Evolutionary conservation across 179 eudicot genomes (phyloP).

Genomic region (Pouteria campechiana): DNA sequence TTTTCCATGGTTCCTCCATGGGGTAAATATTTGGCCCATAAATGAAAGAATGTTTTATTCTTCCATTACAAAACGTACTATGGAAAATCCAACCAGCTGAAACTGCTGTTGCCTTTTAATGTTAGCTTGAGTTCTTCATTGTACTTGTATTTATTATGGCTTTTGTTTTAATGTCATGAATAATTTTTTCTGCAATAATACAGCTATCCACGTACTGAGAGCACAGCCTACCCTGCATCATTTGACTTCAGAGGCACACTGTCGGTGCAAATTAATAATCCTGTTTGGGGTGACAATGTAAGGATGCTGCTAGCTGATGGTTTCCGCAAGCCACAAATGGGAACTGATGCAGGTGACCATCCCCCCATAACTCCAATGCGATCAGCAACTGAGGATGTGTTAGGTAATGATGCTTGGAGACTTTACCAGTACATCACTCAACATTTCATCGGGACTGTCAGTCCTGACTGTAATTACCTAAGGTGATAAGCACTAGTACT

Average conservation of each 20-base stretch:
- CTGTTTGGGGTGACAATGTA: constrained; percentile 57
- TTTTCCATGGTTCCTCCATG: too few relatives aligned
- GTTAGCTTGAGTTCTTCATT: too few relatives aligned
- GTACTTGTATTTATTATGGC: too few relatives aligned
- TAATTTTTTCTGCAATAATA: constrained; percentile 7
- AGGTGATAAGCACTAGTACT: constrained; percentile 25
- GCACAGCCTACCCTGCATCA: constrained; percentile 91
- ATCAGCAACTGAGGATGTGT: constrained; percentile 72
- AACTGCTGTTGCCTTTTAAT: too few relatives aligned
- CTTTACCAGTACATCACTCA: constrained; percentile 87
- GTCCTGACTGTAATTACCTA: constrained; percentile 76
- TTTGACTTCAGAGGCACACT: constrained; percentile 78
- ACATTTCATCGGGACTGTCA: constrained; percentile 69
- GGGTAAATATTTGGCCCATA: too few relatives aligned
- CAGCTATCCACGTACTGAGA: constrained; percentile 97
- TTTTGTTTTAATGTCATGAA: too few relatives aligned
- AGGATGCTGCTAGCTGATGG: constrained; percentile 49
- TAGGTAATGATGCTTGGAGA: constrained; percentile 85
- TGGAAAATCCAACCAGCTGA: too few relatives aligned
- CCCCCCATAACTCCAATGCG: constrained; percentile 97
- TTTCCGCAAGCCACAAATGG: constrained; percentile 60
- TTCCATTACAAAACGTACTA: too few relatives aligned
- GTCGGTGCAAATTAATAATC: constrained; percentile 42
- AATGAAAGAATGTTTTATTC: too few relatives aligned
- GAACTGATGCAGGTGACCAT: constrained; percentile 92